phyloP scores from a whole-genome alignment of 202 grass and related monocot genomes.

The Zizania palustris region DNA sequence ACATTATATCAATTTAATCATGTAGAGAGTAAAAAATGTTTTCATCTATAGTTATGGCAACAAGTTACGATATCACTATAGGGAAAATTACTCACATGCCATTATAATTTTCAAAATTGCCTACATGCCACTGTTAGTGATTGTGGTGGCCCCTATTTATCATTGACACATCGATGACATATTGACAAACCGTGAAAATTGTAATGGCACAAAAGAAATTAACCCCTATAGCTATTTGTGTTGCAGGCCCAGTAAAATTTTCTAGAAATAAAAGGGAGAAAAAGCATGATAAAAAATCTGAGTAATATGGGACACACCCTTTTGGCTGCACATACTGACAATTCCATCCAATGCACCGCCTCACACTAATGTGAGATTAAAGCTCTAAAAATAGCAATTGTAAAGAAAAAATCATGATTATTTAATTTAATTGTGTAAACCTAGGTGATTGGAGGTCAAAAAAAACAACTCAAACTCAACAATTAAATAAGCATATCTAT shows the following conservation, averaged over 20 bases:
- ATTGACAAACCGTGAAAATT: too few species aligned
- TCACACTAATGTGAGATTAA: slow-evolving; percentile 46
- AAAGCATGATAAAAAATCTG: slow-evolving; percentile 18
- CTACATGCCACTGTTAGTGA: too few species aligned
- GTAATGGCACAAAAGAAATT: too few species aligned
- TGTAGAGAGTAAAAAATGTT: slow-evolving; percentile 32
- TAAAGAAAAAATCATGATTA: neutral
- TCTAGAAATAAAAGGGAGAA: too few species aligned
- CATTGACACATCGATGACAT: too few species aligned
- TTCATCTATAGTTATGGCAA: too few species aligned
- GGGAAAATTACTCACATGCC: too few species aligned
- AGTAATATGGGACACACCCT: slow-evolving; percentile 53
- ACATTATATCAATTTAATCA: slow-evolving; percentile 1
- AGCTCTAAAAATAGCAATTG: neutral
- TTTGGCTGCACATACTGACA: slow-evolving; percentile 80
- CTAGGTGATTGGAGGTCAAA: slow-evolving; percentile 8
- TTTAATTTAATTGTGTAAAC: neutral
- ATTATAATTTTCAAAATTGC: too few species aligned
- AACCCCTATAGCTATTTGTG: too few species aligned
- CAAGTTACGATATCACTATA: too few species aligned
- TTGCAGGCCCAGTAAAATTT: too few species aligned
- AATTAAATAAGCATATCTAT: neutral
- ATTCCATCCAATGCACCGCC: slow-evolving; percentile 91
- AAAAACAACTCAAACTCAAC: neutral
- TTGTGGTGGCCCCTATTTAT: too few species aligned